These are phyloP conservation scores for Sordariomycetes sp. DNA, from an alignment of 2,329 filamentous ascomycete species.

Conservation along the genomic window DNA sequence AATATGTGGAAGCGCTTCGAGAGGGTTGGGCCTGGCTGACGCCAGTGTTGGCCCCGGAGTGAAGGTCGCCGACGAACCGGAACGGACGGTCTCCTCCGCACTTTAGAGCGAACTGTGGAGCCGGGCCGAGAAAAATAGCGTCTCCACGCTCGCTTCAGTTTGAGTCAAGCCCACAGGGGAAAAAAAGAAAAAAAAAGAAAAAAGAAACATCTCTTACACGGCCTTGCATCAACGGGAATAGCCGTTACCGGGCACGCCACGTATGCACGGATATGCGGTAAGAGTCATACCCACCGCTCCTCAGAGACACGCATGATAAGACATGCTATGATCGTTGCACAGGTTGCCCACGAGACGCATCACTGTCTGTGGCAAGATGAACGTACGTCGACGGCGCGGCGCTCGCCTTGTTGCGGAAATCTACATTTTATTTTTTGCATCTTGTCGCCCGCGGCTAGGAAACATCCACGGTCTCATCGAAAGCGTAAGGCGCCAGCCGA, in stretches of 20 bases:
- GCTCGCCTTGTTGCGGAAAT: background rate
- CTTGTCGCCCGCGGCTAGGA: background rate
- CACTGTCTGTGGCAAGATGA: background rate
- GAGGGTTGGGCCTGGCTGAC: too few species aligned
- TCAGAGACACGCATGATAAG: background rate
- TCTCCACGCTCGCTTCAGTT: background rate
- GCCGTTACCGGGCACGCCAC: too few species aligned
- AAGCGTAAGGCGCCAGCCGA: background rate
- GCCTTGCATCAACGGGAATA: background rate
- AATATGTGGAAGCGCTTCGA: too few species aligned
- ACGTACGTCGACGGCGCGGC: background rate
- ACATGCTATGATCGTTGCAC: background rate
- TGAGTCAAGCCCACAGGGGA: background rate
- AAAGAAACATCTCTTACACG: background rate
- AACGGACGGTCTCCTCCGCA: too few species aligned
- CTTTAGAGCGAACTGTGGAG: too few species aligned
- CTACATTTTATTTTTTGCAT: background rate
- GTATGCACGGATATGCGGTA: too few species aligned
- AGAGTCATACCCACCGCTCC: too few species aligned
- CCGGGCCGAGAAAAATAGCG: too few species aligned
- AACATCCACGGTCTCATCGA: background rate
- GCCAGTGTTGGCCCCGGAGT: too few species aligned
- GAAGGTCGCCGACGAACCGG: too few species aligned
- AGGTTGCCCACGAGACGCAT: background rate
- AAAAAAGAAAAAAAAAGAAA: too few species aligned